These are phyloP conservation scores for Mycena haematopus DNA, from an alignment of 768 basidiomycete species.

Conservation along the genomic window DNA sequence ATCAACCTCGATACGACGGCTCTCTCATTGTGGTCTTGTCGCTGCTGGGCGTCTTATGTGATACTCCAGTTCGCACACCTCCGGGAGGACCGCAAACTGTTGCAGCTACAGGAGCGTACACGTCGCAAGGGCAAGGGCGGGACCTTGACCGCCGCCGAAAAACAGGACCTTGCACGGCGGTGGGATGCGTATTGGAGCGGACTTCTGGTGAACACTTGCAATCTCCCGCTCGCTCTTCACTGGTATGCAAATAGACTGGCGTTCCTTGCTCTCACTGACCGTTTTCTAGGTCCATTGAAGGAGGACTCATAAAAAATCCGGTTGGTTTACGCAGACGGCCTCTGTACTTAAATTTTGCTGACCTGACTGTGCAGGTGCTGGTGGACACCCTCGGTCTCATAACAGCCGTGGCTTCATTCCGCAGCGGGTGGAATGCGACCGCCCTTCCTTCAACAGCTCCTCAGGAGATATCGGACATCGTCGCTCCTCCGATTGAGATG, in stretches of 20 bases:
- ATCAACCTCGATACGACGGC: slow-evolving; percentile 52
- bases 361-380: slow-evolving; percentile 42
- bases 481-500: slow-evolving; percentile 21
- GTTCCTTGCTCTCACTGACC: not conserved
- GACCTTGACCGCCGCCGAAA: slow-evolving; percentile 55
- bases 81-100: slow-evolving; percentile 66
- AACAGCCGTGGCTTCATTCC: slow-evolving; percentile 20
- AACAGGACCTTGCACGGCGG: slow-evolving; percentile 58
- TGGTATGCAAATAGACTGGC: slow-evolving; percentile 56
- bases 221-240: slow-evolving; percentile 85
- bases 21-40: slow-evolving; percentile 73
- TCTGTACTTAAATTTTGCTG: slow-evolving; percentile 6
- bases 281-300: slow-evolving; percentile 64
- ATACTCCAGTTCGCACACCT: slow-evolving; percentile 79
- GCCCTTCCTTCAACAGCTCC: slow-evolving; percentile 14
- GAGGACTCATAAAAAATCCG: slow-evolving; percentile 70
- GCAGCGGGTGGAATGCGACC: slow-evolving; percentile 26
- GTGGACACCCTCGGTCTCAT: slow-evolving; percentile 49
- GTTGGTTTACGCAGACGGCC: slow-evolving; percentile 43
- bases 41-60: slow-evolving; percentile 84
- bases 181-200: slow-evolving; percentile 79
- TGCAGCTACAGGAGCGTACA: slow-evolving; percentile 59
- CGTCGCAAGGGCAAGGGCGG: slow-evolving; percentile 64
- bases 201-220: slow-evolving; percentile 71
- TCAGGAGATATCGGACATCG: slow-evolving; percentile 16